A percentile compares a stretch with the other conserved stretches of the same genome.
phyloP scores from a whole-genome alignment of 495 filamentous ascomycete genomes.

The Hypoxylon trugodes region DNA sequence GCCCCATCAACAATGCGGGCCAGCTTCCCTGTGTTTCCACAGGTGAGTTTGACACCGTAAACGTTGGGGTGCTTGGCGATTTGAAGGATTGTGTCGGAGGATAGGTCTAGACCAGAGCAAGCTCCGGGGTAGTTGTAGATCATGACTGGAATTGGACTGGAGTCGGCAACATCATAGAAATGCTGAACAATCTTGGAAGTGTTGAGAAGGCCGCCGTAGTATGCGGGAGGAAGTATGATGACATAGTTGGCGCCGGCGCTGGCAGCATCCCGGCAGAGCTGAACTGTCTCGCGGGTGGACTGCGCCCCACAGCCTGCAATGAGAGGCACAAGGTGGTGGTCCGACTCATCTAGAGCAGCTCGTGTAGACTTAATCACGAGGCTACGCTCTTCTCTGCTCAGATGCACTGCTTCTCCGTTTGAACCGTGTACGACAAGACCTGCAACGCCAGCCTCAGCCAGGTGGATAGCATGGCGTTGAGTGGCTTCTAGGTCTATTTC shows the following conservation, averaged over 20 bases:
- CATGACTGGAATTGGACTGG: constrained; percentile 74
- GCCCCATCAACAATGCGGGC: constrained; percentile 74
- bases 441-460: constrained; percentile 73
- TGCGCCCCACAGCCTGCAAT: constrained; percentile 87
- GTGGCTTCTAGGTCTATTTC: constrained; percentile 73
- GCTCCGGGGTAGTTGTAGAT: constrained; percentile 90
- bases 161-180: constrained; percentile 75
- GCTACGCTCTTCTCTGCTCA: constrained; percentile 74
- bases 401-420: constrained; percentile 88
- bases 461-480: constrained; percentile 74
- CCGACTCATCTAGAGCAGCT: constrained; percentile 71
- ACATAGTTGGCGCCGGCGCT: constrained; percentile 83
- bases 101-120: constrained; percentile 83
- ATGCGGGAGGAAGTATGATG: constrained; percentile 84
- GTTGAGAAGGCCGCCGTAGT: constrained; percentile 78
- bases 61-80: constrained; percentile 79
- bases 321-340: constrained; percentile 72
- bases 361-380: constrained; percentile 78
- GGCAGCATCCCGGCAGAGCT: constrained; percentile 78
- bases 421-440: constrained; percentile 84
- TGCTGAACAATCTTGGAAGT: constrained; percentile 73
- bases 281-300: constrained; percentile 86
- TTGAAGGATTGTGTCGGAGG: constrained; percentile 78
- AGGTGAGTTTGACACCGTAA: constrained; percentile 86
- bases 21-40: constrained; percentile 86